Conservation (phyloP, 805 yeast genomes). For the Lachancea mirantina region DNA sequence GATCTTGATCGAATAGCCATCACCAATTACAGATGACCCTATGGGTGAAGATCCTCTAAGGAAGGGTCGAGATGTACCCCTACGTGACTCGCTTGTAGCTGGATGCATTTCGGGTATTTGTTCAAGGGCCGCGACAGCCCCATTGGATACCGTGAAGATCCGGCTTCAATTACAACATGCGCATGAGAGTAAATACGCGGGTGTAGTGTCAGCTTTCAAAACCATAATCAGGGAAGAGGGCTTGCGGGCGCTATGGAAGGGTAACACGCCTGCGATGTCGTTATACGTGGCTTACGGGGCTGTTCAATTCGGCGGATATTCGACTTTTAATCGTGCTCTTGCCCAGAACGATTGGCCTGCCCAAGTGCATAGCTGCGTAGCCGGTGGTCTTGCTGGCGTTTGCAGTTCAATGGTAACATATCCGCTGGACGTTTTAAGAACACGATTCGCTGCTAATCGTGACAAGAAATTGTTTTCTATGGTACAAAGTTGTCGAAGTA, state of each 20-base stretch:
- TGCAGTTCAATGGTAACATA: constrained; percentile 68
- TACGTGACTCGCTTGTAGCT: constrained; percentile 50
- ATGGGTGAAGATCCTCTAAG: constrained; percentile 37
- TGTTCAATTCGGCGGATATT: constrained; percentile 69
- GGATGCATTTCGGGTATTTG: constrained; percentile 67
- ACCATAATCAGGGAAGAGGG: constrained; percentile 59
- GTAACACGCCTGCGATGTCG: constrained; percentile 85
- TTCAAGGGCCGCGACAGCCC: constrained; percentile 38
- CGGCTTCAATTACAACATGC: constrained; percentile 22
- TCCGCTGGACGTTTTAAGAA: constrained; percentile 86
- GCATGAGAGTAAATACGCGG: constrained; percentile 3
- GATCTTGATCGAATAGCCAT: not conserved
- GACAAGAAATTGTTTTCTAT: constrained; percentile 16
- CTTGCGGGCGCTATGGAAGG: constrained; percentile 80
- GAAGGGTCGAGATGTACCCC: constrained; percentile 46
- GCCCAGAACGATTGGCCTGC: constrained; percentile 13
- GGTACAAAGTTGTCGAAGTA: constrained; percentile 27
- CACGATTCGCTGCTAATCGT: constrained; percentile 70
- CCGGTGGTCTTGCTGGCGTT: constrained; percentile 76
- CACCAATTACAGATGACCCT: constrained; percentile 10
- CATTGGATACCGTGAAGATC: constrained; percentile 30
- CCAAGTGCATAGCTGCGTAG: constrained; percentile 36
- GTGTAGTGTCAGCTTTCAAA: constrained; percentile 29
- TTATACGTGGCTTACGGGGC: constrained; percentile 85
- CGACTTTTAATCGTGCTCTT: constrained; percentile 42